Percentiles rank a stretch among this genome's conserved stretches.
Conservation (phyloP, 768 basidiomycete species). For the Lentinula guzmanii region DNA sequence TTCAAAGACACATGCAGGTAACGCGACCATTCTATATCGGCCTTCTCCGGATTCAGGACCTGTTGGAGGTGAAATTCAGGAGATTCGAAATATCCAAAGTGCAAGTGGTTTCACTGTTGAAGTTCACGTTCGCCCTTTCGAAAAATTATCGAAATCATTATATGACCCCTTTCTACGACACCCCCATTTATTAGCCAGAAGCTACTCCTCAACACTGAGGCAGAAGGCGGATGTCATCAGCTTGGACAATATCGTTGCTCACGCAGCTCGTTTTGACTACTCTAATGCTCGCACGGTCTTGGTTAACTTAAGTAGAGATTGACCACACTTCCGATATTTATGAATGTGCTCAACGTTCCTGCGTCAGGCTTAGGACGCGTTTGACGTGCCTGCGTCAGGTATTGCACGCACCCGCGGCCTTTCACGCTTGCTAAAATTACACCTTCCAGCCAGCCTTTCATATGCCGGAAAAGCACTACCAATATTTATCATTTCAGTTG, state of each 20-base stretch:
- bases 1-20: background rate
- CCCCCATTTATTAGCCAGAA: background rate
- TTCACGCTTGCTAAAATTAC: background rate
- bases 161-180: background rate
- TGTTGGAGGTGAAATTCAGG: background rate
- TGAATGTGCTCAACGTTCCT: too few relatives aligned
- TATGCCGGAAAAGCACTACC: too few relatives aligned
- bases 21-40: background rate
- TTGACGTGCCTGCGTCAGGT: background rate
- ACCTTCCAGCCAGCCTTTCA: background rate
- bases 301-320: background rate
- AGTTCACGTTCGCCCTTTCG: background rate
- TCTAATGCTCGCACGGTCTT: background rate
- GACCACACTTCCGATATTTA: background rate
- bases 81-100: background rate
- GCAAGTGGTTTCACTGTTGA: background rate
- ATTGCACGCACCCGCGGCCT: background rate
- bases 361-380: background rate
- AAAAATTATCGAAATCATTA: background rate
- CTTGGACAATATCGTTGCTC: background rate
- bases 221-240: background rate
- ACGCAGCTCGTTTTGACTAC: constrained; percentile 1
- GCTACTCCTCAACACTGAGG: background rate
- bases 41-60: background rate
- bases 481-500: too few relatives aligned